Base-by-base conservation (phyloP, 2,329 filamentous ascomycete species). In the Leptographium lundbergii region DNA sequence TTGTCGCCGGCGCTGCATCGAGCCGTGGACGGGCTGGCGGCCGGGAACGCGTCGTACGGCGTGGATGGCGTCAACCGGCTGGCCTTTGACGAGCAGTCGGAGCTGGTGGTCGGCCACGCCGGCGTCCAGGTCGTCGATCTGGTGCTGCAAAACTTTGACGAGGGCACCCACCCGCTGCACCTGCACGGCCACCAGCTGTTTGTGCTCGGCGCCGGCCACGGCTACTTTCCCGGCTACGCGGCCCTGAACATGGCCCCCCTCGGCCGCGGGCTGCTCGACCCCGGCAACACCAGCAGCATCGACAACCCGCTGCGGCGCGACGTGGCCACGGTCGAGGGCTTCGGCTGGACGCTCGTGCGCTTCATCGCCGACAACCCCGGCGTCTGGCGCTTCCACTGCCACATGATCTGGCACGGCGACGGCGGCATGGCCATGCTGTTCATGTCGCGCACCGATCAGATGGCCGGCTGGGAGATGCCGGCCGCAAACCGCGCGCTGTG, bases 41-140 rank as follows among this genome's bases (percentile, higher is more conserved):
- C 65, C 1, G 63, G 65, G 4, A 80, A 81, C 42, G 74, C 75
- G n/a, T 70, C 73, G 7, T 78, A 78, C 61, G 70, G 71, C 61
- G 70, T 75, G 27, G 76, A 80, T 60, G 81, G 81, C 25, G 70
- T 75, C 14, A 79, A 82, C 67, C 75, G 75, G 4, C 75, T 76
- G 50, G 72, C 77, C 1, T 77, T 76, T 60, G 67, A 75, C 61
- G 57, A 63, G 1, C 64, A 64, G 56, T 68, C 71, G 54, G 74
- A 77, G 62, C 79, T 86, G 64, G 77, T 95, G 3, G 77, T 95
- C 17, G 75, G 84, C 36, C 80, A 85, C 63, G 79, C 79, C 55
- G 61, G 71, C 36, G 73, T 79, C 29, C 74, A 84, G 59, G 76
- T 89, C n/a, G 79, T 91, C 25, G 85, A 92, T 67, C 79, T 92